Evolutionary conservation across 1,284 basidiomycete species (phyloP), one percentile per base, ranked within the genome.

Genomic region (Ceratobasidium sp.): DNA sequence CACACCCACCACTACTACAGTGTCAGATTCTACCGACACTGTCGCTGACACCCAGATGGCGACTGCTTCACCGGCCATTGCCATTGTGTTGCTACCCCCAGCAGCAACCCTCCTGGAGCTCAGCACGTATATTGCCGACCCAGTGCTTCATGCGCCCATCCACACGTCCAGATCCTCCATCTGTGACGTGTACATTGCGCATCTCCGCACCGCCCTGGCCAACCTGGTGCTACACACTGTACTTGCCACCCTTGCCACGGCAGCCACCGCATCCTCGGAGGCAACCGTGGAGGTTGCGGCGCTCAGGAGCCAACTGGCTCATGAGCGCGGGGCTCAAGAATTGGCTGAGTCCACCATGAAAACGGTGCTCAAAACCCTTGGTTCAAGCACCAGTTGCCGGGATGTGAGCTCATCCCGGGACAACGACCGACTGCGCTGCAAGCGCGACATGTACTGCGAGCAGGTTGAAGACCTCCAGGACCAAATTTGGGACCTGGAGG

Each of bases 261-360:
- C 58, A 26, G 58, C 58, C 7, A 26, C 26, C 33, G 23, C 26
- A 13, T n/a, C n/a, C n/a, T n/a, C n/a, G n/a, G n/a, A n/a, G n/a
- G n/a, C n/a, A n/a, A n/a, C n/a, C n/a, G n/a, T n/a, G n/a, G 58
- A 61, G 26, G 58, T 26, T 13, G 58, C 58, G 12, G 58, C 58
- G 12, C 26, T 61, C 6, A 20, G 58, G 23, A 61, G 58, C 58
- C 58, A 61, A 33, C 58, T 61, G 12, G 58, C 58, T 28, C 26
- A 61, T 6, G 58, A 23, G 23, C 46, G 46, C 18, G 46, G 46
- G 10, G 46, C 46, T 15, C 46, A 15, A 9, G 46, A 46, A 15
- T 15, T 12, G 46, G 46, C 46, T 15, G 46, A 46, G 18, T 12
- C 10, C 10, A 46, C 46, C 10, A 15, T 15, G 46, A 46, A 15